A percentile compares a stretch with the other conserved stretches of the same genome.
These are phyloP conservation scores for Perkinsus marinus DNA, from an alignment of 169 alveolate genomes.

Conservation along the genomic window DNA sequence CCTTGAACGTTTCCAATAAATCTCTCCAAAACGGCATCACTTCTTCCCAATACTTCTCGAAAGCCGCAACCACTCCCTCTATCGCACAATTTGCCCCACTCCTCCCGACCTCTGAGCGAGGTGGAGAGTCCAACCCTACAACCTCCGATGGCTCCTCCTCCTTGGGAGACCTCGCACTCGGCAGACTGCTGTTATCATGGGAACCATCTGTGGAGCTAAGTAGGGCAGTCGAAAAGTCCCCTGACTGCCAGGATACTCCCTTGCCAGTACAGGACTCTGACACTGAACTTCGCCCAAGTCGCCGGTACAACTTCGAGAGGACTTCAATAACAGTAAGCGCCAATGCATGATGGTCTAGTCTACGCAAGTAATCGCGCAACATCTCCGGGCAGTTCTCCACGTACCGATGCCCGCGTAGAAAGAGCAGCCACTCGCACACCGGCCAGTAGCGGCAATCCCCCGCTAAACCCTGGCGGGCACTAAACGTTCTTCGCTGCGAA, in stretches of 20 bases:
- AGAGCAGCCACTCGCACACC: not conserved
- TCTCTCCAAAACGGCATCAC: not conserved
- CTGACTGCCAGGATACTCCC: not conserved
- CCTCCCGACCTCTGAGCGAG: not conserved
- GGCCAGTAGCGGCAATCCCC: not conserved
- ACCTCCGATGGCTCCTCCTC: not conserved
- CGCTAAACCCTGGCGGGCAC: not conserved
- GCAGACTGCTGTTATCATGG: not conserved
- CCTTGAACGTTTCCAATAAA: not conserved
- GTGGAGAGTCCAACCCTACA: not conserved
- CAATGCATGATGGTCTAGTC: not conserved
- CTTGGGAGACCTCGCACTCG: not conserved
- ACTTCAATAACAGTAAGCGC: not conserved
- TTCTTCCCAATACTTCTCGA: not conserved
- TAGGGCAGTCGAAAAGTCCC: not conserved
- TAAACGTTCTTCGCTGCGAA: not conserved
- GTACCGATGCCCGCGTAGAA: not conserved
- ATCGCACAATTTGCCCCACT: not conserved
- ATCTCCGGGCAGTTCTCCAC: not conserved
- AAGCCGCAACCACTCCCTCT: not conserved
- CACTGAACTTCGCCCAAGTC: not conserved
- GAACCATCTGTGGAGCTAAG: not conserved
- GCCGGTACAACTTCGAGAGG: not conserved
- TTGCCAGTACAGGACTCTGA: not conserved
- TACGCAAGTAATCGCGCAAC: not conserved